These are phyloP conservation scores for Plasmodium adleri DNA, from an alignment of 169 alveolate species.

Conservation along the genomic window DNA sequence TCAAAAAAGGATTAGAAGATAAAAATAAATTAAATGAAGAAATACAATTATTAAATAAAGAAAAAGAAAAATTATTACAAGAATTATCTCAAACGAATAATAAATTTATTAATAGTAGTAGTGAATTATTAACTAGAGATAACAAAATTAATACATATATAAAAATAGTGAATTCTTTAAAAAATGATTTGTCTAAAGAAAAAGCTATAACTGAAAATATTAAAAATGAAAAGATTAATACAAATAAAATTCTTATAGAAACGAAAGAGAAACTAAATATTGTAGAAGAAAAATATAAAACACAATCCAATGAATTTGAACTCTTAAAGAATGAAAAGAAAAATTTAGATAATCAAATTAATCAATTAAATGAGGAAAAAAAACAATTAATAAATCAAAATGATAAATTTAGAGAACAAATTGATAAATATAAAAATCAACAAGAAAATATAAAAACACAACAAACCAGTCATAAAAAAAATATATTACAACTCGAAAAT, in stretches of 20 bases:
- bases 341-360: conserved; percentile 65
- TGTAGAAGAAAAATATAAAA: conserved; percentile 85
- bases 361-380: conserved; percentile 88
- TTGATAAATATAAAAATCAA: conserved; percentile 87
- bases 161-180: conserved; percentile 43
- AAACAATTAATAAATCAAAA: conserved; percentile 83
- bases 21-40: conserved; percentile 70
- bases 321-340: conserved; percentile 69
- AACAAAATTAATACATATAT: conserved; percentile 48
- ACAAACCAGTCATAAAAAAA: conserved; percentile 86
- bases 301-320: conserved; percentile 81
- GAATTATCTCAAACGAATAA: conserved; percentile 25
- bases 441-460: conserved; percentile 87
- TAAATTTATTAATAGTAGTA: conserved; percentile 12
- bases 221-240: conserved; percentile 89
- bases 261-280: conserved; percentile 89
- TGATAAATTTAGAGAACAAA: conserved; percentile 84
- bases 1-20: conserved; percentile 51
- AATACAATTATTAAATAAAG: conserved; percentile 36
- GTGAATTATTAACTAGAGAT: conserved; percentile 40
- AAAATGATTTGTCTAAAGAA: conserved; percentile 65
- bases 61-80: conserved; percentile 51
- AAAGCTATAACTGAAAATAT: conserved; percentile 50
- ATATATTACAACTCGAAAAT: conserved; percentile 87
- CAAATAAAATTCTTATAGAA: conserved; percentile 90